Percentiles rank a stretch among this genome's conserved stretches.
Conservation (phyloP, 73 alveolate genomes). For the Paramecium caudatum region DNA sequence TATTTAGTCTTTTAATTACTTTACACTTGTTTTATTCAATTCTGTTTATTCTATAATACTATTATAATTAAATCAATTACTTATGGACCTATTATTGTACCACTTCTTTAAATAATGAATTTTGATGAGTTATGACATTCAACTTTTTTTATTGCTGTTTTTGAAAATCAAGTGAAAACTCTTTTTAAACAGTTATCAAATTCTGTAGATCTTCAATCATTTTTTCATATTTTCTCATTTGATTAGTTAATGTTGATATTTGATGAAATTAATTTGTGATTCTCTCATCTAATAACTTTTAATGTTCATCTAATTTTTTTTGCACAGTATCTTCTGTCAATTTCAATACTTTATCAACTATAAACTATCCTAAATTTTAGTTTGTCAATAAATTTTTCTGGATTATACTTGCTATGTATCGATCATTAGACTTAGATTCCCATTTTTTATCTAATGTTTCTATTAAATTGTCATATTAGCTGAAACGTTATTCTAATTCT, state of each 20-base stretch:
- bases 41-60: constrained; percentile 14
- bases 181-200: not conserved
- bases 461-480: not conserved
- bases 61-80: not conserved
- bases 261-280: not conserved
- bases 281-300: constrained; percentile 32
- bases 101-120: constrained; percentile 3
- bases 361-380: not conserved
- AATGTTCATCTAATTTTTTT: not conserved
- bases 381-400: constrained; percentile 1
- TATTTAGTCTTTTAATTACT: not conserved
- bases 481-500: constrained; percentile 53
- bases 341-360: constrained; percentile 40
- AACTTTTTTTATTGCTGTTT: not conserved
- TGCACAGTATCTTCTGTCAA: not conserved
- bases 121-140: not conserved
- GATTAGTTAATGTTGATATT: not conserved
- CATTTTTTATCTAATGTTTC: constrained; percentile 36
- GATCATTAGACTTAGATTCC: constrained; percentile 65
- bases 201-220: not conserved
- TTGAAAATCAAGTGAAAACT: not conserved
- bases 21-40: not conserved
- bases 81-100: constrained; percentile 8
- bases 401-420: constrained; percentile 38
- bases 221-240: constrained; percentile 45